Evolutionary conservation across 106 monocot genomes (phyloP).

Genomic region (Vanilla planifolia): DNA sequence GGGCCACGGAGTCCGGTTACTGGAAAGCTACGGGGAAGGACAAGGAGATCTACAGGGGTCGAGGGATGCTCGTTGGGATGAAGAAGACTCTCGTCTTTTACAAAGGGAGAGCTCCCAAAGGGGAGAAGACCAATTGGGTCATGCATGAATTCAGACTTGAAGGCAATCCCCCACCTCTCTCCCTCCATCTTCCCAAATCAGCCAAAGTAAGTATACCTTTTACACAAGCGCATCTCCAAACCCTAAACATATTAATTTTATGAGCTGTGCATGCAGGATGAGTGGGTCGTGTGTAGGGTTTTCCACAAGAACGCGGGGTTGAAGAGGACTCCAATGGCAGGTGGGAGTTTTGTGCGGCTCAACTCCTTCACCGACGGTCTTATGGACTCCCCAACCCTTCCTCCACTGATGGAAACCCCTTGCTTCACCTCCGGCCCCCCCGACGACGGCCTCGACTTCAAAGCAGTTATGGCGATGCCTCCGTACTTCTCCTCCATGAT

Average conservation of each 20-base stretch:
- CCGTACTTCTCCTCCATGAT: constrained; percentile 1
- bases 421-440: neutral
- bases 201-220: constrained; percentile 18
- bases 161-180: constrained; percentile 28
- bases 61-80: constrained; percentile 42
- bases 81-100: constrained; percentile 94
- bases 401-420: neutral
- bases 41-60: constrained; percentile 39
- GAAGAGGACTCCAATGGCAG: neutral
- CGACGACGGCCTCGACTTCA: neutral
- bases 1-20: constrained; percentile 63
- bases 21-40: constrained; percentile 94
- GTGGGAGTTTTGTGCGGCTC: neutral
- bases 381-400: neutral
- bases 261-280: constrained; percentile 3
- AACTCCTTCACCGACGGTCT: constrained; percentile 4
- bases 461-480: neutral
- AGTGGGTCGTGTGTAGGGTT: constrained; percentile 12
- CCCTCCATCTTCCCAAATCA: constrained; percentile 14
- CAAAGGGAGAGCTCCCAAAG: constrained; percentile 59
- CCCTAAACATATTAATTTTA: no score
- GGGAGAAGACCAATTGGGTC: constrained; percentile 67
- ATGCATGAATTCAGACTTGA: constrained; percentile 72
- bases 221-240: no score
- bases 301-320: neutral